Evolutionary conservation across 768 basidiomycete genomes (phyloP), one percentile per base, ranked within the genome.

Genomic region (Leccinum subgranulosum): DNA sequence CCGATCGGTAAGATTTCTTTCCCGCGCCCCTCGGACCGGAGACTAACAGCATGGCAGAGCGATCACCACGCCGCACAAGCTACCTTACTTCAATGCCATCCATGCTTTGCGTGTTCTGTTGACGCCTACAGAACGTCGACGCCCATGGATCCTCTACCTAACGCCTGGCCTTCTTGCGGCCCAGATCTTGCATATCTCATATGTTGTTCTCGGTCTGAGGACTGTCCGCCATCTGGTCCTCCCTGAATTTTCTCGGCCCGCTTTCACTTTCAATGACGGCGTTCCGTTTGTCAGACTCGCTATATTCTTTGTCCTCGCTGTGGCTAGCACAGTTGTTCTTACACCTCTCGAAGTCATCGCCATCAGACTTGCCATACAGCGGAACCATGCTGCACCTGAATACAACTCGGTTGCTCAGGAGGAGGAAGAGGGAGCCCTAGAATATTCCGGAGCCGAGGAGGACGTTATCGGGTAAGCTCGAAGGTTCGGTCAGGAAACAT

Each of bases 291-390:
- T 81, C 57, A 83, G 79, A 55, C 60, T 87, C 29, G 73, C 71
- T 54, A 74, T 89, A 31, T 90, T 86, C 66, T 68, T 88, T 21
- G 60, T 76, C 53, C 74, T 89, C 56, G 79, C 85, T 11, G 66
- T 80, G 34, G 60, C 85, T 49, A 83, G 84, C 72, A 84, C 85
- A 3, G 63, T 67, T 14, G 65, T 90, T 55, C 78, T 92, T 12
- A 79, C 88, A 28, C 92, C 92, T 5, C 73, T 94, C 27, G 92
- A 94, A 66, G 90, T 94, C 28, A 87, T 93, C 50, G 72, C 84
- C 14, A 88, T 87, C 14, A 78, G 90, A 50, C 80, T 94, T 6
- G 87, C 90, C 19, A 88, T 94, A 55, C 92, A 94, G 66, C 83
- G 92, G 53, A 94, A 93, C 61, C 90, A 92, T 61, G 84, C 86